Percentiles rank a stretch among this genome's conserved stretches.
Evolutionary conservation across 306 rosid species (phyloP).

Genomic region (Sechiopsis laciniata): DNA sequence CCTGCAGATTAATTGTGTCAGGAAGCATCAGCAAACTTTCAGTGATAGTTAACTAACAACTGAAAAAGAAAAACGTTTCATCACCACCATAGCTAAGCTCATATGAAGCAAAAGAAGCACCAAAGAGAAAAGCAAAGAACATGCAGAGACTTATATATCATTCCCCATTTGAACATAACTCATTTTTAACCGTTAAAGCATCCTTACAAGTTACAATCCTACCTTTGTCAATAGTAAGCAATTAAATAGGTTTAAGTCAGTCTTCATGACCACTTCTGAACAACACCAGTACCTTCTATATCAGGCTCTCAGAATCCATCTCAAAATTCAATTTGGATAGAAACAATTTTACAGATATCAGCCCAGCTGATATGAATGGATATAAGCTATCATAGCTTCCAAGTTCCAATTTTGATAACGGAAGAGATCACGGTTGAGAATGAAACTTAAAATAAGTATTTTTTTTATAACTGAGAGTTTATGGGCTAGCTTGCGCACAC

Average conservation of each 20-base stretch:
- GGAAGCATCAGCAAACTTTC: neutral
- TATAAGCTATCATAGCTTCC: neutral
- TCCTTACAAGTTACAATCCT: neutral
- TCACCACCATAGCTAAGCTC: too few species aligned
- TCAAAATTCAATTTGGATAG: neutral
- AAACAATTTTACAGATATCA: neutral
- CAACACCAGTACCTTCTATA: neutral
- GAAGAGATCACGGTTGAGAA: too few species aligned
- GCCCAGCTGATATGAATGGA: neutral
- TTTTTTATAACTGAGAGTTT: too few species aligned
- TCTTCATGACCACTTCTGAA: neutral
- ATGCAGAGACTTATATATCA: neutral
- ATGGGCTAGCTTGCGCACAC: too few species aligned
- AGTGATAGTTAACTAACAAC: too few species aligned
- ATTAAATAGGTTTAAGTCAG: neutral
- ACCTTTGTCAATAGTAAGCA: neutral
- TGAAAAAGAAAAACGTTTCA: too few species aligned
- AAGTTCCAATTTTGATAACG: too few species aligned
- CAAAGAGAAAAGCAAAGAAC: too few species aligned
- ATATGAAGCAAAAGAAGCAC: too few species aligned
- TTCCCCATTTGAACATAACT: neutral
- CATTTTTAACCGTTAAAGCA: neutral
- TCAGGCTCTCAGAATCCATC: neutral
- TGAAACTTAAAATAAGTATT: too few species aligned
- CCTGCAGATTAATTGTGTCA: conserved; percentile 35